Conservation (phyloP, 2,329 filamentous ascomycete species). For the Pseudocercospora cruenta region DNA sequence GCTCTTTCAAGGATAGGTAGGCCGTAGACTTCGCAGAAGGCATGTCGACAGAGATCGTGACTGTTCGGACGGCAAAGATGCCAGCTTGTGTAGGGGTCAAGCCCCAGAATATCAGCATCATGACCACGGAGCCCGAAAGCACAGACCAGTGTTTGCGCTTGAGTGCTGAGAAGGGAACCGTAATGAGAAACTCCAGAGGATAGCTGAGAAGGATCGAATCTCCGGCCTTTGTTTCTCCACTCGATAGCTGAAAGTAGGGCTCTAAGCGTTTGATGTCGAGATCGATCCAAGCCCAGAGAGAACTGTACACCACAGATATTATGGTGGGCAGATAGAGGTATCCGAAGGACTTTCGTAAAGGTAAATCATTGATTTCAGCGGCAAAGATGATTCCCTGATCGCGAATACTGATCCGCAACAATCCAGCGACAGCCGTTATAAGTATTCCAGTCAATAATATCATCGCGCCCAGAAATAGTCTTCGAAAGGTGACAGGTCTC, state of each 20-base stretch:
- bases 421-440: constrained; percentile 50
- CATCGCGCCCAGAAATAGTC: constrained; percentile 45
- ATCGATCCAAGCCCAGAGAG: constrained; percentile 64
- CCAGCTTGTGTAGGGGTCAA: constrained; percentile 60
- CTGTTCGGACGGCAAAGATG: constrained; percentile 49
- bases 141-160: constrained; percentile 55
- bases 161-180: constrained; percentile 48
- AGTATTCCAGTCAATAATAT: constrained; percentile 40
- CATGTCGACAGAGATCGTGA: constrained; percentile 6
- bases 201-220: constrained; percentile 60
- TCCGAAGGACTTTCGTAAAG: constrained; percentile 40
- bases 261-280: constrained; percentile 63
- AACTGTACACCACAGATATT: constrained; percentile 58
- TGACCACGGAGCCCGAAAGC: constrained; percentile 51
- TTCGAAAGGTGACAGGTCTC: constrained; percentile 45
- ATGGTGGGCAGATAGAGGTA: constrained; percentile 61
- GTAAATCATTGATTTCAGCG: constrained; percentile 42
- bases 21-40: constrained; percentile 23
- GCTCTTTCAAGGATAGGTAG: constrained; percentile 37
- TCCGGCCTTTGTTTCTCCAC: constrained; percentile 44
- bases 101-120: constrained; percentile 59
- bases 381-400: constrained; percentile 51
- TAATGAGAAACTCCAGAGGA: constrained; percentile 53
- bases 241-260: constrained; percentile 63
- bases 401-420: constrained; percentile 46